Percentiles rank a stretch among this genome's conserved stretches.
These are phyloP conservation scores for Ligustrum vulgare DNA, from an alignment of 257 asterid genomes.

Conservation along the genomic window DNA sequence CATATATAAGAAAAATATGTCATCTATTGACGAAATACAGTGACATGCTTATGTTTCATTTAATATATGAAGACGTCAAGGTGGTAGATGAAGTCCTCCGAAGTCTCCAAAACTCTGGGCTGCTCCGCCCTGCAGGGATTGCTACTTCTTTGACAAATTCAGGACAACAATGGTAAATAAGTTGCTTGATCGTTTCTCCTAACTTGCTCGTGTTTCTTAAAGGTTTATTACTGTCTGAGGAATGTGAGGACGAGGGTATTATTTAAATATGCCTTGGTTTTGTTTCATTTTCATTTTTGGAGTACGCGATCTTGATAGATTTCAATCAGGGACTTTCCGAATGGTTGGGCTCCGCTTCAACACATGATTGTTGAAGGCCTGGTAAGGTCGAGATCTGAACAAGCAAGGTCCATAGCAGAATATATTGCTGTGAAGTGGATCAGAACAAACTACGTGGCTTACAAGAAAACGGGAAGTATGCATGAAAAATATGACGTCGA, in stretches of 20 bases:
- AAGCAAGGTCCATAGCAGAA: constrained; percentile 50
- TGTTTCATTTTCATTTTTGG: not conserved
- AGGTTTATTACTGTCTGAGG: not conserved
- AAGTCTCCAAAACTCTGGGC: constrained; percentile 65
- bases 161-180: constrained; percentile 83
- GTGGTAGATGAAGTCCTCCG: constrained; percentile 50
- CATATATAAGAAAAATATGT: not conserved
- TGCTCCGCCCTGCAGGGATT: constrained; percentile 69
- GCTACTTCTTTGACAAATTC: constrained; percentile 73
- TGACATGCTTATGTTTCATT: constrained; percentile 14
- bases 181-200: not conserved
- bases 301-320: not conserved
- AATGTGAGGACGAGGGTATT: not conserved
- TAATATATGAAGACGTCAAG: constrained; percentile 39
- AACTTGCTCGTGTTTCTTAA: not conserved
- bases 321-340: constrained; percentile 79
- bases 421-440: constrained; percentile 77
- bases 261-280: not conserved
- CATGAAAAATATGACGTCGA: constrained; percentile 79
- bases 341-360: constrained; percentile 97
- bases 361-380: constrained; percentile 93
- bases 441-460: constrained; percentile 68
- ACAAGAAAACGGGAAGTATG: constrained; percentile 72
- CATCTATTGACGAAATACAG: not conserved
- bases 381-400: constrained; percentile 44